phyloP scores from a whole-genome alignment of 257 asterid species.

The Oldenlandia corymbosa region DNA sequence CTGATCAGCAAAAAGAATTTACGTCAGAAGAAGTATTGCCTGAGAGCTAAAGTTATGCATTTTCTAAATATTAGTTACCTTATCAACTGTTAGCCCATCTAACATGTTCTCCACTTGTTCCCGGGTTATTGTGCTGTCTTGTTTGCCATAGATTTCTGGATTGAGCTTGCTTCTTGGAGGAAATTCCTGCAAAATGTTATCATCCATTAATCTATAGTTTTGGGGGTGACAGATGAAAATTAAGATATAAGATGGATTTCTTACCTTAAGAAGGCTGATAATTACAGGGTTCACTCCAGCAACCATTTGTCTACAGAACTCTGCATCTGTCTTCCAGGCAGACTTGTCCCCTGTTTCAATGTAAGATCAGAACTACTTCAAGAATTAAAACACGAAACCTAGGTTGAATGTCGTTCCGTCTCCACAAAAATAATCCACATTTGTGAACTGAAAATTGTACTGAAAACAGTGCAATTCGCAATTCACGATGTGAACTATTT shows the following conservation, averaged over 20 bases:
- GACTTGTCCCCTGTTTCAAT: slow-evolving; percentile 39
- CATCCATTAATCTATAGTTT: no score
- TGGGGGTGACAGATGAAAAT: no score
- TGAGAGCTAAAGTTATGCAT: no score
- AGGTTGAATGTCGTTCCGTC: no score
- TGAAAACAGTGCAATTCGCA: background rate
- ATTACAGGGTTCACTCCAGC: slow-evolving; percentile 67
- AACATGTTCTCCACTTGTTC: slow-evolving; percentile 40
- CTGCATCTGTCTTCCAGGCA: slow-evolving; percentile 79
- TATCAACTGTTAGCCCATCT: slow-evolving; percentile 43
- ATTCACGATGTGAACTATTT: no score
- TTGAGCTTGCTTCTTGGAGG: slow-evolving; percentile 70
- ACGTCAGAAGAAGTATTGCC: no score
- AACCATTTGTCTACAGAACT: slow-evolving; percentile 69
- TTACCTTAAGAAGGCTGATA: slow-evolving; percentile 54
- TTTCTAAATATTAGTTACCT: slow-evolving; percentile 35
- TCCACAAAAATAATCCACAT: no score
- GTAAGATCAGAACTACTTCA: background rate
- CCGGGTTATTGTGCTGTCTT: slow-evolving; percentile 46
- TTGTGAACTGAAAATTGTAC: no score
- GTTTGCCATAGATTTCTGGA: slow-evolving; percentile 45
- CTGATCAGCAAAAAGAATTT: background rate
- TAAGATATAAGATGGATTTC: background rate
- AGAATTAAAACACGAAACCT: background rate
- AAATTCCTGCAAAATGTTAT: slow-evolving; percentile 53